Base-by-base conservation (phyloP, 2,329 filamentous ascomycete genomes). In the Fusarium pseudonygamai region DNA sequence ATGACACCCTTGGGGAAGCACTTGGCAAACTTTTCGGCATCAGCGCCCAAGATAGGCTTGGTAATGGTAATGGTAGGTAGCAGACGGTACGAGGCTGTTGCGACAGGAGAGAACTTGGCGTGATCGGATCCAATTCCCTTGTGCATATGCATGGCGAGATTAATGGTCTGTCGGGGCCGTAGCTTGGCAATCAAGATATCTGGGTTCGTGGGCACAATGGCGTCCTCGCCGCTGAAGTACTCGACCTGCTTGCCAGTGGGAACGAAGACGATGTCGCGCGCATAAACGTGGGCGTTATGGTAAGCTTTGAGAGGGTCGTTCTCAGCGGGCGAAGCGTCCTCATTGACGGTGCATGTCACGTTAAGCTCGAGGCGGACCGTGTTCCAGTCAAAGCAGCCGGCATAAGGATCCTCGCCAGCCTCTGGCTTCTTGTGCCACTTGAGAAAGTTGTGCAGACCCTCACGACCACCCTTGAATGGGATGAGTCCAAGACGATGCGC, bases 81-180 rank as follows among this genome's bases (percentile, higher is more conserved):
- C 26, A 99, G 88, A 56, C 96, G 91, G 85, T 99, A 99, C 30
- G 93, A 94, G 7, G 96, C 96, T 3, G 96, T 98, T 7, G 96
- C 95, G 40, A 98, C 96, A 52, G 96, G 96, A 1, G 94, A 97
- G 86, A 96, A 99, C 84, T 99, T 99, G 77, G 96, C 93, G 82
- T 99, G 96, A 83, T 99, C 96, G 73, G 92, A 91, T 53, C 96
- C 96, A 75, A 97, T 91, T 69, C 97, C 96, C 85, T 98, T 97
- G 84, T 97, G 91, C 85, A 96, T 96, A 86, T 98, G 95, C 89
- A 97, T 93, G 75, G 93, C 91, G 70, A 98, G 86, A 79, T 93
- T 89, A 78, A 99, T 93, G 77, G 90, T 89, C 86, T 99, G 97
- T 9, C 93, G 93, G 0, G 97, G 96, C 34, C 96, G 91, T 83